Base-by-base conservation (phyloP, 441 rosid genomes). In the Pelargonium exstipulatum region DNA sequence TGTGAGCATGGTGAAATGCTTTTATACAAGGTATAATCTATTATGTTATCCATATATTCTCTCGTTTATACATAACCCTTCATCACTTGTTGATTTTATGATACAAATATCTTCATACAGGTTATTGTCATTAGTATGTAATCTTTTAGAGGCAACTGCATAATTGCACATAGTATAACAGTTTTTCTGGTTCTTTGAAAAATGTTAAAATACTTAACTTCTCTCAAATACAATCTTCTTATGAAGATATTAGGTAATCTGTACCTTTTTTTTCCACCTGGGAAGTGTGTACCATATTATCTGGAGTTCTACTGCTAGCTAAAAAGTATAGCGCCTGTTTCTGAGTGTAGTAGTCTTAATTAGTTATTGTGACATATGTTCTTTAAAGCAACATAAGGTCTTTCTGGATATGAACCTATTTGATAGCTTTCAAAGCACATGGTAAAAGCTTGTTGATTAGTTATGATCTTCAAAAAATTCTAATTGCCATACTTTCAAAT, bases 1-100 rank as follows among this genome's bases (percentile, higher is more conserved):
- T 82, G 88, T 76, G 99, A 95, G 73, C 98, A 91, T 77, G 90
- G 96, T 53, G 99, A 95, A 85, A 92, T 95, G 99, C 95, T 92
- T 79, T 77, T 92, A 49, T 95, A 95, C 77, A 95, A 95, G 99
- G 99, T 95, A 83, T 67, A 48, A 29, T 37, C n/a, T 16, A 70
- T 29, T 37, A 45, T 69, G 63, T 20, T 58, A 48, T 6, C 65
- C 69, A 51, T 63, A 35, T 53, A 7, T 26, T 12, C 46, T 45
- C 64, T 32, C 40, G 2, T 24, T 64, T 9, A 0, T 9, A 61
- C 64, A 29, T 2, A 9, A 49, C 16, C 32, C 46, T 55, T 71
- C 26, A 26, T 71, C 20, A 18, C 42, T 40, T 69, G 26, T 22
- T 60, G 64, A 57, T 57, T 57, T 8, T 57, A 20, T 57, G 9